Conservation (phyloP, 225 moss, liverwort and hornwort genomes). For the Anthoceros angustus region DNA sequence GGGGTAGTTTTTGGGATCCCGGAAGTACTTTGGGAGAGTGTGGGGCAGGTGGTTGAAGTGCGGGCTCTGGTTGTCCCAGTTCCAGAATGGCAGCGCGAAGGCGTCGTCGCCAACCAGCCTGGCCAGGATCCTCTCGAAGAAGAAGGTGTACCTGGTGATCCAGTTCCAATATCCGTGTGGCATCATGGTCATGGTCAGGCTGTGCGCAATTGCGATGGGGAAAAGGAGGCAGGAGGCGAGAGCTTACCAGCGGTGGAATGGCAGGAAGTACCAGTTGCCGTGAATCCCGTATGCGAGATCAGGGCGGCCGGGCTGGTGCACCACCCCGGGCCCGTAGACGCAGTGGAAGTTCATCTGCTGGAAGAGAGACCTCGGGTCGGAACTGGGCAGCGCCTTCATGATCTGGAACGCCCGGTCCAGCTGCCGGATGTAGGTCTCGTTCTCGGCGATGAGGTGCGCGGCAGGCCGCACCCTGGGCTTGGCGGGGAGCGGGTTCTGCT, state of each 20-base stretch:
- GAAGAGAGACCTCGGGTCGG: not conserved
- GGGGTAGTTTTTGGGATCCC: too few species aligned
- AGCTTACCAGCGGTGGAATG: not conserved
- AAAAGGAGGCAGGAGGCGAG: not conserved
- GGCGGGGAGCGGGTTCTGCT: not conserved
- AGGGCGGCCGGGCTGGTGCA: not conserved
- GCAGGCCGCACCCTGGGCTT: not conserved
- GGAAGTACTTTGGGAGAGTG: too few species aligned
- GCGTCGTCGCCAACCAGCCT: not conserved
- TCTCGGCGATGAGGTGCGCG: not conserved
- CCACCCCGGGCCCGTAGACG: not conserved
- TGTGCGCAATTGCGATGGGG: not conserved
- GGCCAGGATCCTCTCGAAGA: not conserved
- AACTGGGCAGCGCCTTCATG: not conserved
- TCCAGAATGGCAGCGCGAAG: not conserved
- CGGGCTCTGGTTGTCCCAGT: not conserved
- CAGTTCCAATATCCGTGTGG: not conserved
- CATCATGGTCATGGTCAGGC: not conserved
- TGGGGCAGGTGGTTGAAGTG: not conserved
- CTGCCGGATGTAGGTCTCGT: not conserved
- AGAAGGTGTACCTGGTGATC: not conserved
- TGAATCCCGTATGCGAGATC: not conserved
- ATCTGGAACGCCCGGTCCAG: not conserved
- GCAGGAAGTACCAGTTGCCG: not conserved
- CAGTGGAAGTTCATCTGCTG: not conserved